These are phyloP conservation scores for Lactarius hatsudake DNA, from an alignment of 768 basidiomycete species.

Conservation along the genomic window DNA sequence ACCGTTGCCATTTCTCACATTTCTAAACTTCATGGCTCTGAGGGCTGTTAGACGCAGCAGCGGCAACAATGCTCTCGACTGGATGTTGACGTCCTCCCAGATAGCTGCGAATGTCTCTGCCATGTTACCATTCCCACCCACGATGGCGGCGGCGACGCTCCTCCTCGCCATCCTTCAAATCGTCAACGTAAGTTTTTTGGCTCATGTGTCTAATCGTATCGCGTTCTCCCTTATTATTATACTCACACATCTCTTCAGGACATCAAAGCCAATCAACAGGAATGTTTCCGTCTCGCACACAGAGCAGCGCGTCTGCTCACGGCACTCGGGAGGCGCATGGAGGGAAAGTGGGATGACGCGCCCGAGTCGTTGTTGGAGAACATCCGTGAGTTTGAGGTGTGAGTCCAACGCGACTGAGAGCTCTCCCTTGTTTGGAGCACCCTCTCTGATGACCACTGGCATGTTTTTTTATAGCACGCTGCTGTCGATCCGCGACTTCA, in stretches of 20 bases:
- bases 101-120: constrained; percentile 16
- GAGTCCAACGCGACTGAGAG: constrained; percentile 3
- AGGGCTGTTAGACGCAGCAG: constrained; percentile 20
- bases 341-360: constrained; percentile 30
- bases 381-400: constrained; percentile 28
- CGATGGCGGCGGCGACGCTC: constrained; percentile 20
- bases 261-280: constrained; percentile 27
- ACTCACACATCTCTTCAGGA: constrained; percentile 15
- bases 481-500: constrained; percentile 28
- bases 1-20: not conserved
- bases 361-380: constrained; percentile 28
- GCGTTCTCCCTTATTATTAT: too few species aligned
- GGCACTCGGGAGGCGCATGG: constrained; percentile 27
- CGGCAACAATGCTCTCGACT: constrained; percentile 24
- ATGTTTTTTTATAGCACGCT: constrained; percentile 18
- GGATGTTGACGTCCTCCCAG: constrained; percentile 15
- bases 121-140: constrained; percentile 25
- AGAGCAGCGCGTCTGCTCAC: constrained; percentile 24
- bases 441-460: not conserved
- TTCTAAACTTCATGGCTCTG: constrained; percentile 17
- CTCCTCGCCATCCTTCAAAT: constrained; percentile 25
- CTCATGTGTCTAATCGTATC: not conserved
- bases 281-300: constrained; percentile 25
- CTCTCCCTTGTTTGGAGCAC: not conserved
- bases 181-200: constrained; percentile 16